Conservation (phyloP, 768 basidiomycete genomes). For the Mycena chlorophos region DNA sequence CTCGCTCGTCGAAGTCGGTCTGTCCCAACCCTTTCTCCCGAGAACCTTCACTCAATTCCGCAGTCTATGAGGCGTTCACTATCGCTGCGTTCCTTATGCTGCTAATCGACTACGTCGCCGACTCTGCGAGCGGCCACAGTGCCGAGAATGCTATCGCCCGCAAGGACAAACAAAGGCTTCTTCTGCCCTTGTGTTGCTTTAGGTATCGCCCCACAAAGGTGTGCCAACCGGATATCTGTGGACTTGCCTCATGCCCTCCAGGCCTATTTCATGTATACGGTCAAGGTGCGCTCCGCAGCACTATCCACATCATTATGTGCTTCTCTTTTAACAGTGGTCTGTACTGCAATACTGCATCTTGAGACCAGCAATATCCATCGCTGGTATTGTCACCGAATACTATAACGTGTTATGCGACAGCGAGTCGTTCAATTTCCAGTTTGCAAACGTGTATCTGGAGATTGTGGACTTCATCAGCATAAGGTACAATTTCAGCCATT, state of each 20-base stretch:
- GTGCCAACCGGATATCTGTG: conserved; percentile 6
- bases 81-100: conserved; percentile 80
- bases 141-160: conserved; percentile 68
- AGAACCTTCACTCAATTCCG: conserved; percentile 7
- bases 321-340: conserved; percentile 55
- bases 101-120: conserved; percentile 82
- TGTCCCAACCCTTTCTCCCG: conserved; percentile 18
- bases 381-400: conserved; percentile 76
- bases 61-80: conserved; percentile 79
- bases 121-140: conserved; percentile 59
- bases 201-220: conserved; percentile 82
- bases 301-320: neutral
- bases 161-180: conserved; percentile 76
- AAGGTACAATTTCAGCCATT: conserved; percentile 44
- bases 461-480: conserved; percentile 80
- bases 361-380: conserved; percentile 64
- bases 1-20: conserved; percentile 47
- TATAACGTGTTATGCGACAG: conserved; percentile 69
- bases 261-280: conserved; percentile 87
- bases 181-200: conserved; percentile 80
- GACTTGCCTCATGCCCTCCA: conserved; percentile 26
- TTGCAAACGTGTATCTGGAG: conserved; percentile 69
- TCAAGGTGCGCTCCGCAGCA: conserved; percentile 55
- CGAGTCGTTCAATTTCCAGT: conserved; percentile 57
- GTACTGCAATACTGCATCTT: conserved; percentile 89